Percentiles rank a stretch among this genome's conserved stretches.
Evolutionary conservation across 345 rosid species (phyloP).

Genomic region (Balakata baccata): DNA sequence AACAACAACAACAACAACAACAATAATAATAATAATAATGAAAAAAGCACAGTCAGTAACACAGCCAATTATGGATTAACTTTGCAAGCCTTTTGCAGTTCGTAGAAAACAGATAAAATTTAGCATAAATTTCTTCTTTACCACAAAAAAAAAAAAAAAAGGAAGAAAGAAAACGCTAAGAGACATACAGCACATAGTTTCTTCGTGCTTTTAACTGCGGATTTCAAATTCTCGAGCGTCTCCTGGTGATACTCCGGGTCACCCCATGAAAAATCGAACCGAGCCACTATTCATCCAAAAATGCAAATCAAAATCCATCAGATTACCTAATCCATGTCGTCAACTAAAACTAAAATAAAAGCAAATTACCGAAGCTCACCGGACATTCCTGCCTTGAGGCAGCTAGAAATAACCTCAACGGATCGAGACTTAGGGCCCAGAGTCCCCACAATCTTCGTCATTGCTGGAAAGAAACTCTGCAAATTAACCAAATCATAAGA

Average conservation of each 20-base stretch:
- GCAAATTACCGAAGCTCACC: slow-evolving; percentile 12
- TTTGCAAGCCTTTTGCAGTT: too few relatives aligned
- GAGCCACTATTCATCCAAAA: slow-evolving; percentile 23
- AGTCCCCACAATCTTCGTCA: slow-evolving; percentile 38
- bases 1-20: too few relatives aligned
- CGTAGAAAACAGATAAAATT: too few relatives aligned
- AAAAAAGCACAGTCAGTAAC: background rate
- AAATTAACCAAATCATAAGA: background rate
- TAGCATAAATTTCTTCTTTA: too few relatives aligned
- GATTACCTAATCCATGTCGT: background rate
- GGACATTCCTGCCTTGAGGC: slow-evolving; percentile 35
- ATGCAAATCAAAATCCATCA: slow-evolving; percentile 1
- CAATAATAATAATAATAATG: too few relatives aligned
- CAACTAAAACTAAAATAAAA: background rate
- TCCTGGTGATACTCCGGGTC: slow-evolving; percentile 28
- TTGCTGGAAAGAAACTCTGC: slow-evolving; percentile 34
- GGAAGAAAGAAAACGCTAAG: background rate
- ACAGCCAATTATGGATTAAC: too few relatives aligned
- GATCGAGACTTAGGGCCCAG: slow-evolving; percentile 37
- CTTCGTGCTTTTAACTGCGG: slow-evolving; percentile 33
- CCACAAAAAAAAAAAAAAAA: background rate
- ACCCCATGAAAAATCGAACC: slow-evolving; percentile 39
- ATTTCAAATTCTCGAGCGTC: slow-evolving; percentile 32
- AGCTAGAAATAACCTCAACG: slow-evolving; percentile 25
- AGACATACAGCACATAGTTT: slow-evolving; percentile 35